Percentiles rank a stretch among this genome's conserved stretches.
These are phyloP conservation scores for Rhodotorula sp. DNA, from an alignment of 1,284 basidiomycete species.

Conservation along the genomic window DNA sequence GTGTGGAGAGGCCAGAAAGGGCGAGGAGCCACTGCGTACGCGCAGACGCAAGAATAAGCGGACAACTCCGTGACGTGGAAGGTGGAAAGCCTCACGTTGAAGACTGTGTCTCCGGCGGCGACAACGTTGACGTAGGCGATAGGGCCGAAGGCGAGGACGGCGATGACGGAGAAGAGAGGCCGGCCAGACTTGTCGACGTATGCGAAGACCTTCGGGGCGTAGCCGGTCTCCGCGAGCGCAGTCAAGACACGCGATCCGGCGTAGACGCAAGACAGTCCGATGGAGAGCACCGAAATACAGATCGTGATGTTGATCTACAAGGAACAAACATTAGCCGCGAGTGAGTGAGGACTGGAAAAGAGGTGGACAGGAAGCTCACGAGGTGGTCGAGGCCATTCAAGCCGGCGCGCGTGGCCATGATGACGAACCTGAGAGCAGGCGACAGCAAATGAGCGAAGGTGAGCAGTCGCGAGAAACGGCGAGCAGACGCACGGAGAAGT, in stretches of 20 bases:
- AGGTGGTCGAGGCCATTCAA: conserved; percentile 53
- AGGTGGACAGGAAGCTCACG: background rate
- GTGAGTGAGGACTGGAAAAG: no score
- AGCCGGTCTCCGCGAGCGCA: conserved; percentile 42
- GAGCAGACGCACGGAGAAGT: conserved; percentile 48
- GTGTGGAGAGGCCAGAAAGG: conserved; percentile 54
- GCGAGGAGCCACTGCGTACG: conserved; percentile 34
- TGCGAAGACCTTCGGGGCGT: conserved; percentile 49
- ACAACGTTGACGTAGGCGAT: conserved; percentile 41
- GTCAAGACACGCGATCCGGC: conserved; percentile 49
- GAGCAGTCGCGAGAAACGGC: no score
- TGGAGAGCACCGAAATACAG: conserved; percentile 48
- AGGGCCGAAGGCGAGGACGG: conserved; percentile 44
- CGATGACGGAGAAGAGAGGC: conserved; percentile 52
- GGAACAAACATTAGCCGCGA: background rate
- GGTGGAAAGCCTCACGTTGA: conserved; percentile 43
- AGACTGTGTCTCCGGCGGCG: conserved; percentile 40
- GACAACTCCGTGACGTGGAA: conserved; percentile 22
- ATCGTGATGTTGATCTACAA: conserved; percentile 49
- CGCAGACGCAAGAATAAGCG: background rate
- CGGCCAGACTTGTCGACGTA: conserved; percentile 56
- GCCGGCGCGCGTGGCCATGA: conserved; percentile 50
- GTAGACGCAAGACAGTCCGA: conserved; percentile 50
- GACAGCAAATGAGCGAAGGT: no score
- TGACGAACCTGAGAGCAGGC: conserved; percentile 49